A percentile compares a stretch with the other conserved stretches of the same genome.
Conservation (phyloP, 179 eudicot genomes). For the Corrigiola litoralis region DNA sequence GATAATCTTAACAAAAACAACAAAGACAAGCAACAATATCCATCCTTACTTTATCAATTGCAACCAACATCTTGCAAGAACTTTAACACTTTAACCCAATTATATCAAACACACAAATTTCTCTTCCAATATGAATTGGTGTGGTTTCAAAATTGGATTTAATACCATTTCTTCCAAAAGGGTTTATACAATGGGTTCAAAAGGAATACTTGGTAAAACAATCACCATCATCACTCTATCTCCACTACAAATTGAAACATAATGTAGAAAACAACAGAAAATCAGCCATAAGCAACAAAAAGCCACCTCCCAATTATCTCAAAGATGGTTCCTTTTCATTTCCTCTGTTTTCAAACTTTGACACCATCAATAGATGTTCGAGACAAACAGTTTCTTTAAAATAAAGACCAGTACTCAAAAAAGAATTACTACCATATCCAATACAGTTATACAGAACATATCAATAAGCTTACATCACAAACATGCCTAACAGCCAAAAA, state of each 20-base stretch:
- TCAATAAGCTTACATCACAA: background rate
- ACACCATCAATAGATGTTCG: no score
- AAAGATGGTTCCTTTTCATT: background rate
- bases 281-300: background rate
- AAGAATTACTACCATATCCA: no score
- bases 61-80: conserved; percentile 5
- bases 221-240: conserved; percentile 9
- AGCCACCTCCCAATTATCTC: background rate
- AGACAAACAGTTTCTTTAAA: background rate
- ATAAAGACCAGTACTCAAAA: no score
- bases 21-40: background rate
- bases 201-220: conserved; percentile 11
- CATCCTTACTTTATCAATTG: conserved; percentile 8
- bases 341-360: no score
- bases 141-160: conserved; percentile 1
- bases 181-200: conserved; percentile 1
- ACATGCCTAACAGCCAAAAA: background rate
- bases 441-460: background rate
- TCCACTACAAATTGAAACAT: conserved; percentile 10
- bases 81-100: background rate
- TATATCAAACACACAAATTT: background rate
- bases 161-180: background rate
- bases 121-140: background rate
- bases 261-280: background rate
- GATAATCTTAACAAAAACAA: background rate